Base-by-base conservation (phyloP, 2,329 filamentous ascomycete species). In the Aschersonia sp. region DNA sequence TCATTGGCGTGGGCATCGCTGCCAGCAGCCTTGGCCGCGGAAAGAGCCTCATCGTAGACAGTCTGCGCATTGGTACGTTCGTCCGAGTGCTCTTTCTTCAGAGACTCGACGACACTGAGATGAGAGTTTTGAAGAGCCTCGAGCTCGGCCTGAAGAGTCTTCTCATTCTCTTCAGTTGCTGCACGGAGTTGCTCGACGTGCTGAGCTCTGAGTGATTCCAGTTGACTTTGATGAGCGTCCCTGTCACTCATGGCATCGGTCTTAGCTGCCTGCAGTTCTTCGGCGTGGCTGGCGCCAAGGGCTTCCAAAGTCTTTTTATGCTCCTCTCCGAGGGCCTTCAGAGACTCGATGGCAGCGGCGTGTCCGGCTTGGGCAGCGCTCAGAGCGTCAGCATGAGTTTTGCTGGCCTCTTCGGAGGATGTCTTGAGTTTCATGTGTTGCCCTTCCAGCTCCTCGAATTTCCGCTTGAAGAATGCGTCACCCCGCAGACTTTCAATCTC, bases 401-500 rank as follows among this genome's bases (percentile, higher is more conserved):
- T 65, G 9, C 59, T 48, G 31, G 63, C 62, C 40, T 68, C 61
- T 1, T 58, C 52, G 42, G 64, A 64, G 5, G 62, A 58, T 9
- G 61, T 53, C 51, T 65, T 60, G 44, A 75, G 65, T 53, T 77
- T 74, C 9, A 66, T 67, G 59, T 82, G 73, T 59, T 80, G 72
- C 4, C 60, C 61, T 57, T 81, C 76, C 5, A 83, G 69, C 40
- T 77, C 74, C 50, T 79, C 71, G 51, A 76, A 82, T 61, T 80
- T 77, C 53, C 74, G 73, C 65, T 79, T 80, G 63, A 80, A 79
- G 58, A 75, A 75, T 10, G 78, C 77, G 52, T 82, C 77, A 29
- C 77, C 78, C 49, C 74, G 72, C 12, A 82, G 71, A 49, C 73
- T 74, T 56, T 82, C 78, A 47, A 83, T 81, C 59, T 82, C 78